Conservation (phyloP, 2,329 filamentous ascomycete genomes). For the Pseudocercospora cruenta region DNA sequence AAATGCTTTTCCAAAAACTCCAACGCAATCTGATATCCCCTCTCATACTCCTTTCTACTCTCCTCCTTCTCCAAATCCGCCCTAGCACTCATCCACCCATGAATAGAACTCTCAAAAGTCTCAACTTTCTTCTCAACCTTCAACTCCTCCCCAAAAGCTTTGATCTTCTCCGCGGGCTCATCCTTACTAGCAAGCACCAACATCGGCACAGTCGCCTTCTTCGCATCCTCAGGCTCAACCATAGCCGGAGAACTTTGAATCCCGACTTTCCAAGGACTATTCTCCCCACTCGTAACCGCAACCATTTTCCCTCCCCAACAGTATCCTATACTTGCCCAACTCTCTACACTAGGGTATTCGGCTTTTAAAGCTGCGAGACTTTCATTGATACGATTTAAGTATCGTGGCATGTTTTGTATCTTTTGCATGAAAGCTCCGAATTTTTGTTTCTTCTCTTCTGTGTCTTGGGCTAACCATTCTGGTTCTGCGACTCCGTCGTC, state of each 20-base stretch:
- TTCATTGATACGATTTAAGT: conserved; percentile 1
- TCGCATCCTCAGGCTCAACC: conserved; percentile 19
- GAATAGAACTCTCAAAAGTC: conserved; percentile 49
- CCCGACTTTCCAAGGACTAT: conserved; percentile 8
- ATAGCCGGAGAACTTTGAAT: conserved; percentile 17
- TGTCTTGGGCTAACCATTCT: conserved; percentile 12
- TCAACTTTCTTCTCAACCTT: conserved; percentile 46
- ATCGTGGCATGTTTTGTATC: conserved; percentile 9
- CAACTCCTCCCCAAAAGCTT: conserved; percentile 45
- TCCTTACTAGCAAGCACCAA: conserved; percentile 20
- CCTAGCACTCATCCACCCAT: conserved; percentile 49
- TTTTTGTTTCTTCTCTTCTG: conserved; percentile 10
- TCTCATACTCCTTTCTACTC: conserved; percentile 49
- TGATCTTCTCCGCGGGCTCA: conserved; percentile 33
- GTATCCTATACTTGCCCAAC: conserved; percentile 18
- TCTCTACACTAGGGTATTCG: conserved; percentile 10
- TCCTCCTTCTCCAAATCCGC: conserved; percentile 45
- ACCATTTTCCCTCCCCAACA: conserved; percentile 25
- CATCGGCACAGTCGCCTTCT: conserved; percentile 18
- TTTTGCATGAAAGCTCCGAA: conserved; percentile 11
- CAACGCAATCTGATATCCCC: conserved; percentile 48
- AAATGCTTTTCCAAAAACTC: conserved; percentile 51
- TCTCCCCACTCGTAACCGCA: conserved; percentile 13
- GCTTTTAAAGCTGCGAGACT: conserved; percentile 1
- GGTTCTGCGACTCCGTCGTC: conserved; percentile 12